Base-by-base conservation (phyloP, 1,139 yeast genomes). In the Kodamaea derodonti region DNA sequence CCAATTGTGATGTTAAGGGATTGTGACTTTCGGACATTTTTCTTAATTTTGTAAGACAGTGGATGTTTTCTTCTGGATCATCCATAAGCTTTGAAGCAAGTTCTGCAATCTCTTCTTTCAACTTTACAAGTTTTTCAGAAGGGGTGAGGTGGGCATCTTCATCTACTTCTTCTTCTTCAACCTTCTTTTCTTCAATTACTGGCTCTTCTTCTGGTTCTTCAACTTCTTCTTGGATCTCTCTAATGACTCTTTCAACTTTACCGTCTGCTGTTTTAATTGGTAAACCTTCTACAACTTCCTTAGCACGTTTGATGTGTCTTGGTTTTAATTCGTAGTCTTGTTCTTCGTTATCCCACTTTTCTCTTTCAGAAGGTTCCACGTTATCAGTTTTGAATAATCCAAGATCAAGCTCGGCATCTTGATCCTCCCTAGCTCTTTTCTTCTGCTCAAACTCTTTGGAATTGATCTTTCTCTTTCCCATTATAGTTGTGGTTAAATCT, bases 41-140 rank as follows among this genome's bases (percentile, higher is more conserved):
- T 30, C 90, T 67, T 34, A 92, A 65, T 50, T 90, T 76, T 3
- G 84, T 72, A 17, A 92, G 65, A 32, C 80, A 71, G 4, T 74
- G 58, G 11, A 83, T 69, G 52, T 90, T 78, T 50, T 86, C 95
- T 55, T 92, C 97, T 1, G 98, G 97, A 41, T 87, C 88, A 56
- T 90, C 95, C 51, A 80, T 79, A 27, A 92, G 62, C 34, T 73
- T 74, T 23, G 85, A 85, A 1, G 95, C 96, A 34, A 83, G 59
- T 12, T 75, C 81, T 0, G 97, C 96, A 23, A 92, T 75, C 40
- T 83, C 86, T 59, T 88, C 97, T 48, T 88, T 86, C 32, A 85
- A 69, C 41, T 72, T 71, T 13, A 71, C 47, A 24, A 85, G 66
- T 39, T 69, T 69, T 51, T 80, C 83, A 36, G 67, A 75, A 0